A percentile compares a stretch with the other conserved stretches of the same genome.
Evolutionary conservation across 2,329 filamentous ascomycete genomes (phyloP).

Genomic region (Decorospora gaudefroyi): DNA sequence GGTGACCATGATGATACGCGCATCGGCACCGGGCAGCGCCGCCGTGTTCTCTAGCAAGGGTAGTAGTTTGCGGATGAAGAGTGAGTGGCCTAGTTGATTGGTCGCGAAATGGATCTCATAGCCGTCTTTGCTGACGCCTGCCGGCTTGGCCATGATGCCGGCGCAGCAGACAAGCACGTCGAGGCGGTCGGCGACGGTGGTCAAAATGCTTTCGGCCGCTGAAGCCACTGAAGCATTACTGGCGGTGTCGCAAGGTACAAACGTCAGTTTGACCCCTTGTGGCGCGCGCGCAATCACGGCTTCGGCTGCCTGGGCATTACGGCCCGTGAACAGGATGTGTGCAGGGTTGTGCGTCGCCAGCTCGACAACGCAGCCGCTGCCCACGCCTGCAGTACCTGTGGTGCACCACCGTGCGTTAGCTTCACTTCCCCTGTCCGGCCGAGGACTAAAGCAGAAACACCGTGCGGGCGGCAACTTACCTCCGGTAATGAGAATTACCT

Average conservation of each 20-base stretch:
- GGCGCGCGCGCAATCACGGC: constrained; percentile 48
- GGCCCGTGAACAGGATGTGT: constrained; percentile 54
- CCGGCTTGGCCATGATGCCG: constrained; percentile 48
- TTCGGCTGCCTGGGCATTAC: constrained; percentile 49
- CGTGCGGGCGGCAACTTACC: constrained; percentile 4
- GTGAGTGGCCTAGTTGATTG: constrained; percentile 57
- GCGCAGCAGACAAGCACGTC: constrained; percentile 56
- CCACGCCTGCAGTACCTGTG: constrained; percentile 53
- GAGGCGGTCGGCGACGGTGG: constrained; percentile 48
- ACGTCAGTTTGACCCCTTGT: constrained; percentile 43
- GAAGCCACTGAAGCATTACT: constrained; percentile 8
- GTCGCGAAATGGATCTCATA: constrained; percentile 58
- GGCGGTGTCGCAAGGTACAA: constrained; percentile 8
- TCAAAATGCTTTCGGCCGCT: constrained; percentile 15
- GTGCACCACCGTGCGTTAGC: background rate
- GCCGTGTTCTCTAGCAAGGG: constrained; percentile 51
- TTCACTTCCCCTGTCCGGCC: no score
- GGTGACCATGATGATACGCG: constrained; percentile 52
- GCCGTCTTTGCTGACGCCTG: constrained; percentile 51
- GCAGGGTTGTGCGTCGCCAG: constrained; percentile 52
- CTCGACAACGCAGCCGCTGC: constrained; percentile 51
- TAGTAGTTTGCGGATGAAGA: constrained; percentile 54
- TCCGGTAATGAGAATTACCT: constrained; percentile 20
- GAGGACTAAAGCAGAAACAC: no score
- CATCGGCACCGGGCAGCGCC: constrained; percentile 46